A percentile compares a stretch with the other conserved stretches of the same genome.
These are phyloP conservation scores for Dunaliella sp. DNA, from an alignment of 139 green algal species.

Conservation along the genomic window DNA sequence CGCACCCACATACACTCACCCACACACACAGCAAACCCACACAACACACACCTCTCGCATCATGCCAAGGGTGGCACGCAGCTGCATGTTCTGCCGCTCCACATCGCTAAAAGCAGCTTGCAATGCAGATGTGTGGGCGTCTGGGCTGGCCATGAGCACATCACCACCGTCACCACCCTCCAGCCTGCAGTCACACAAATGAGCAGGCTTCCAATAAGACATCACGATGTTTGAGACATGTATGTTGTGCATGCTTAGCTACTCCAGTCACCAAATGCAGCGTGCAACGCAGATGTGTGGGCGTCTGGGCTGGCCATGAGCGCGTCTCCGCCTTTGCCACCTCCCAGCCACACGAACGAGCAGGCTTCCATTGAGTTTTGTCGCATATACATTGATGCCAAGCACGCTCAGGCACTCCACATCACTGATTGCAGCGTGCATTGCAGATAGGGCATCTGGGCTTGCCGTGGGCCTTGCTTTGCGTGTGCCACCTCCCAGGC, in stretches of 20 bases:
- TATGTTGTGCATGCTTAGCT: slow-evolving; percentile 53
- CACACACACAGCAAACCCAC: not conserved
- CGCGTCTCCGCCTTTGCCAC: not conserved
- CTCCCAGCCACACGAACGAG: too few relatives aligned
- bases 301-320: not conserved
- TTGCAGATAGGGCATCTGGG: too few relatives aligned
- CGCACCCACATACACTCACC: not conserved
- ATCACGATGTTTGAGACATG: too few relatives aligned
- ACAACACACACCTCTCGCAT: slow-evolving; percentile 33
- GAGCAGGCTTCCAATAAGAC: too few relatives aligned
- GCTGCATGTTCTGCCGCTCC: slow-evolving; percentile 50
- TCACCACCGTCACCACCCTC: not conserved
- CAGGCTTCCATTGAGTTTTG: too few relatives aligned
- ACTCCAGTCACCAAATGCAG: slow-evolving; percentile 16
- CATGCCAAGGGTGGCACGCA: slow-evolving; percentile 48
- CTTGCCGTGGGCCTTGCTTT: too few relatives aligned
- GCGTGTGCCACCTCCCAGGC: too few relatives aligned
- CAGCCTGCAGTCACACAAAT: not conserved
- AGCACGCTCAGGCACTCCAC: too few relatives aligned
- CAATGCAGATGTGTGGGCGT: not conserved
- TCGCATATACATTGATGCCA: too few relatives aligned
- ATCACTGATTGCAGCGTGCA: too few relatives aligned
- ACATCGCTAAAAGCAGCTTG: slow-evolving; percentile 1
- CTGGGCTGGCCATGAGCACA: not conserved
- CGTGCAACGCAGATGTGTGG: not conserved